Base-by-base conservation (phyloP, 192 early-diverging fungal species). In the Linnemannia zychae region DNA sequence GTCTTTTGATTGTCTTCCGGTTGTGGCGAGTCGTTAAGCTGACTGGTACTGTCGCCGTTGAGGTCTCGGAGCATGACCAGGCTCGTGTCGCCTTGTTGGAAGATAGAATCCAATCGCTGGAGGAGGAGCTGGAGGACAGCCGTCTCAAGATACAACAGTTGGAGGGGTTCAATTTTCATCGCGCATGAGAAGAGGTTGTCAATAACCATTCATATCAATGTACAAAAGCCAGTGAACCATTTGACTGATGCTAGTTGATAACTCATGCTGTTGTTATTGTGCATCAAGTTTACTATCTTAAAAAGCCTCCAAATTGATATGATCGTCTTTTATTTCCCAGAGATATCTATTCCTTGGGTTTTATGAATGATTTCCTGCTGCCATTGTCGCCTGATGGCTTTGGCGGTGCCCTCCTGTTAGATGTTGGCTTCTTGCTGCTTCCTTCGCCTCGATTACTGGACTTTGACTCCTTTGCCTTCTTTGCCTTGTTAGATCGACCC, bases 11-110 rank as follows among this genome's bases (percentile, higher is more conserved):
- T 38, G 50, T 90, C 2, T 89, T 92, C 69, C 88, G 91, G 46
- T 76, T 90, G 33, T 92, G 91, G 91, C 85, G 91, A n/a, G 71
- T 92, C 15, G 72, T 92, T 67, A 90, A 92, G 63, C 77, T 89
- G 37, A 79, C 87, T 24, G 86, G 89, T 16, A 81, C 87, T 6
- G 87, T 90, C 20, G 87, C 89, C 1, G 72, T 87, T 33, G 88
- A 89, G 4, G 75, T 92, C 7, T 77, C 72, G 33, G 76, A 67
- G 31, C 81, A 87, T 18, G 78, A 69, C 17, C 46, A 80, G 24
- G 60, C 31, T 1, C 46, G 48, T 18, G 72, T 50, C 46, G 66
- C 24, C 17, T 3, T 48, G 15, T 38, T 80, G 37, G 72, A 80
- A 47, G 44, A 15, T 13, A 63, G 65, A 28, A 36, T 80, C 11